Base-by-base conservation (phyloP, 2,329 filamentous ascomycete species). In the Aspergillus unguis region DNA sequence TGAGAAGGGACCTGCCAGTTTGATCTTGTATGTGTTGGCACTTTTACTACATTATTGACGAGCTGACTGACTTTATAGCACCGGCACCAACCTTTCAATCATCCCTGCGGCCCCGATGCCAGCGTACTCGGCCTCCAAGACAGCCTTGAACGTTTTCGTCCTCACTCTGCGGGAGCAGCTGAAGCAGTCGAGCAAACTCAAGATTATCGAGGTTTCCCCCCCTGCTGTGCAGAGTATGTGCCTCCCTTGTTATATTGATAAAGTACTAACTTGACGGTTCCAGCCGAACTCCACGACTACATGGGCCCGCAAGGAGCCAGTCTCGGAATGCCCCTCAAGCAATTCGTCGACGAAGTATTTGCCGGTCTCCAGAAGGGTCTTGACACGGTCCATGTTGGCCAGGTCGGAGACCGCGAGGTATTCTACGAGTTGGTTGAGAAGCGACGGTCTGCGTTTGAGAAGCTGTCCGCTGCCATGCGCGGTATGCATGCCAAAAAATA, bases 101-200 rank as follows among this genome's bases (percentile, higher is more conserved):
- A 68, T 82, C 8, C 80, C 79, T 0, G 67, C 75, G 1, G 63
- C 70, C n/a, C 64, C 68, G 0, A 72, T 77, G 58, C 72, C 75
- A 1, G 79, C 76, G 33, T 83, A 83, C 69, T 80, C 75, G 48
- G 77, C 78, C 2, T 76, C 76, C 8, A 83, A 83, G 60, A 75
- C 79, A 0, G 80, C 80, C 2, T 63, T 83, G 35, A 77, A 80
- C 58, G 68, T 69, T 4, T 78, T 79, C 46, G 60, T 72, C 26
- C 70, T 79, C 53, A 75, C 71, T 38, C 59, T 79, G 17, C 68
- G 77, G 5, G 67, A 75, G 48, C 71, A 79, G 61, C 65, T 81
- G 17, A 57, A 58, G 6, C 59, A 58, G 6, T 35, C 29, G 7
- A 58, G 58, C 2, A 60, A 56, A 3, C 67, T 75, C 6, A 67